Percentiles rank a stretch among this genome's conserved stretches.
Evolutionary conservation across 139 green algal species (phyloP).

Genomic region (Picochlorum sp.): DNA sequence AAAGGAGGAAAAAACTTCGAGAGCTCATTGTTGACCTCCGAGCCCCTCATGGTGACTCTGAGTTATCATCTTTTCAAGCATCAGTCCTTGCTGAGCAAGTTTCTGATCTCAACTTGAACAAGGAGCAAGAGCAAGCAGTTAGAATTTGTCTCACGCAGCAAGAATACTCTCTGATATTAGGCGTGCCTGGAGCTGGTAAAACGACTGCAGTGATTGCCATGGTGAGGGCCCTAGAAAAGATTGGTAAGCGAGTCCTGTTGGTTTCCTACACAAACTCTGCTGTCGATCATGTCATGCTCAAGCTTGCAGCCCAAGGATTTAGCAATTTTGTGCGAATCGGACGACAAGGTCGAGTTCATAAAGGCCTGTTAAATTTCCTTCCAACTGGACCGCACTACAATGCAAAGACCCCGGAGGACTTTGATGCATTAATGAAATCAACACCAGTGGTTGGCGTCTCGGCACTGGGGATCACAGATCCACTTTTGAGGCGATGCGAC

Average conservation of each 20-base stretch:
- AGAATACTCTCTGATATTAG: slow-evolving; percentile 82
- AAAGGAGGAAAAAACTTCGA: slow-evolving; percentile 24
- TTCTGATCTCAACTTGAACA: slow-evolving; percentile 40
- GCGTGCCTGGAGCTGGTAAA: slow-evolving; percentile 80
- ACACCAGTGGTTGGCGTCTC: slow-evolving; percentile 53
- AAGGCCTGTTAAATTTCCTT: slow-evolving; percentile 39
- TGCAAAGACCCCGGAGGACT: slow-evolving; percentile 13
- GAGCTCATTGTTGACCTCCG: slow-evolving; percentile 51
- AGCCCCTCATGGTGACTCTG: slow-evolving; percentile 10
- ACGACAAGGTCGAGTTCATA: slow-evolving; percentile 40
- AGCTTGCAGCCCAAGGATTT: slow-evolving; percentile 38
- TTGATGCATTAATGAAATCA: slow-evolving; percentile 8
- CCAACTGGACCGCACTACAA: slow-evolving; percentile 40
- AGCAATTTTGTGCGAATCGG: slow-evolving; percentile 72
- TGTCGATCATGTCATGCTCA: slow-evolving; percentile 92
- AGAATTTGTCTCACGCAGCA: slow-evolving; percentile 33
- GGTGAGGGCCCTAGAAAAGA: slow-evolving; percentile 41
- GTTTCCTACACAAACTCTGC: slow-evolving; percentile 92
- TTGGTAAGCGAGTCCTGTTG: slow-evolving; percentile 67
- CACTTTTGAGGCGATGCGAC: slow-evolving; percentile 43
- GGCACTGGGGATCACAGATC: slow-evolving; percentile 55
- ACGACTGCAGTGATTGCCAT: slow-evolving; percentile 58
- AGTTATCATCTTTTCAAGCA: background rate
- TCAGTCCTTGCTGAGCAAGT: background rate
- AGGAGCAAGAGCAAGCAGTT: slow-evolving; percentile 58